Conservation (phyloP, 2,329 filamentous ascomycete species). For the Nothomitra cinnamomea region DNA sequence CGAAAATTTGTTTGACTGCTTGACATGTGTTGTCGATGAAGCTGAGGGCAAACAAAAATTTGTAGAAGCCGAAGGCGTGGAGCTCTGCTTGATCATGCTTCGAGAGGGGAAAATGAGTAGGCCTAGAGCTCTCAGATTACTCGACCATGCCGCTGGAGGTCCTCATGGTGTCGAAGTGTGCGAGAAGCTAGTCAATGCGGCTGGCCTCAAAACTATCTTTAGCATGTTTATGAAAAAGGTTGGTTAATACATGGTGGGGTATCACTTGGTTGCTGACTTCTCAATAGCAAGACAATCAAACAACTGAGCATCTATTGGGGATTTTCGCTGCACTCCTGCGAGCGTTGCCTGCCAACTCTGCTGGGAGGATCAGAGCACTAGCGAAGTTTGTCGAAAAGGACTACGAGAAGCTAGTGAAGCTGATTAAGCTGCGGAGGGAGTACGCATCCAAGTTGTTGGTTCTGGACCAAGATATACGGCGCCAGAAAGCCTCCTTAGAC, state of each 20-base stretch:
- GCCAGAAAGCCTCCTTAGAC: slow-evolving; percentile 35
- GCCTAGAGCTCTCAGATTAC: slow-evolving; percentile 55
- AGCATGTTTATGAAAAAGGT: slow-evolving; percentile 72
- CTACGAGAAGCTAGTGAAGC: slow-evolving; percentile 64
- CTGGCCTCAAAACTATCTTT: slow-evolving; percentile 72
- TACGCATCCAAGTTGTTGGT: slow-evolving; percentile 45
- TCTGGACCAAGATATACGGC: slow-evolving; percentile 45
- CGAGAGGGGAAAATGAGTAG: slow-evolving; percentile 76
- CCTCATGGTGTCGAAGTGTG: slow-evolving; percentile 45
- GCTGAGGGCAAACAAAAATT: slow-evolving; percentile 61
- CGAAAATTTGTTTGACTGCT: slow-evolving; percentile 77
- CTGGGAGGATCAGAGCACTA: slow-evolving; percentile 63
- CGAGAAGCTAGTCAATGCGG: slow-evolving; percentile 60
- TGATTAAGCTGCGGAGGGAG: slow-evolving; percentile 54
- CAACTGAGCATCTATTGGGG: slow-evolving; percentile 64
- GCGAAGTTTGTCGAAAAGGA: slow-evolving; percentile 95
- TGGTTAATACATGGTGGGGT: slow-evolving; percentile 3
- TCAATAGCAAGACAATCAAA: slow-evolving; percentile 39
- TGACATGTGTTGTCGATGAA: slow-evolving; percentile 69
- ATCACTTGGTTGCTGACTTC: neutral
- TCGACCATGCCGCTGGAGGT: slow-evolving; percentile 65
- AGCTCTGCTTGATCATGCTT: slow-evolving; percentile 82
- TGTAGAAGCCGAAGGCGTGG: slow-evolving; percentile 76
- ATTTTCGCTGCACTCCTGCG: slow-evolving; percentile 74
- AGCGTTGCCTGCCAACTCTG: slow-evolving; percentile 58